Percentiles rank a stretch among this genome's conserved stretches.
These are phyloP conservation scores for Pseudogymnoascus sp. DNA, from an alignment of 2,329 filamentous ascomycete genomes.

Conservation along the genomic window DNA sequence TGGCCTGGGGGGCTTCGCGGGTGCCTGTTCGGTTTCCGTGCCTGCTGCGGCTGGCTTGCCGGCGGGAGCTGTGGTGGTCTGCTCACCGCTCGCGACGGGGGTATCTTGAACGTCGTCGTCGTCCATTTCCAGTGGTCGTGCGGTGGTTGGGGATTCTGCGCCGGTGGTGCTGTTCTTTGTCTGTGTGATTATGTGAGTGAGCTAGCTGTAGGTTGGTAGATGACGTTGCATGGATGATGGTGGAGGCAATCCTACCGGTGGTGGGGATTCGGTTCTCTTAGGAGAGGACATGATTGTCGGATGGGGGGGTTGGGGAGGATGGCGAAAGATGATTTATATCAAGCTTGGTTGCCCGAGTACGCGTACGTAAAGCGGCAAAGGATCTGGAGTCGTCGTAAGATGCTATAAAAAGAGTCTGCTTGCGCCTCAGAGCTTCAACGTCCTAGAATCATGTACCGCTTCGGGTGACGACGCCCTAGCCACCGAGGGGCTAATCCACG, in stretches of 20 bases:
- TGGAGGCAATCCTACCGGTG: background rate
- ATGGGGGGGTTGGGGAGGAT: background rate
- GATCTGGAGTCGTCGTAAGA: constrained; percentile 2
- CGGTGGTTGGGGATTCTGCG: constrained; percentile 59
- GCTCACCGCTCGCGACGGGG: constrained; percentile 30
- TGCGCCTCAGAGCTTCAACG: background rate
- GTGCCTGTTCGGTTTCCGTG: constrained; percentile 43
- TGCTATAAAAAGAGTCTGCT: background rate
- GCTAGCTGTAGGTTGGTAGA: constrained; percentile 12
- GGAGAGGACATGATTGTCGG: constrained; percentile 6
- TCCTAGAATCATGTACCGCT: constrained; percentile 4
- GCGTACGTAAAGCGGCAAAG: background rate
- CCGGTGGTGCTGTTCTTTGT: constrained; percentile 37
- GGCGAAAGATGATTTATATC: background rate
- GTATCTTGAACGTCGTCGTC: constrained; percentile 62
- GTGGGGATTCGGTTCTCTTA: constrained; percentile 10
- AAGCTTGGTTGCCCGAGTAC: background rate
- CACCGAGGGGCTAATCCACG: constrained; percentile 9
- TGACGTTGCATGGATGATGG: constrained; percentile 6
- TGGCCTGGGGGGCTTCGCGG: constrained; percentile 79
- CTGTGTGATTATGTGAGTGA: constrained; percentile 23
- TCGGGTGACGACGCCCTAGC: constrained; percentile 8
- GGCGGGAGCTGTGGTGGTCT: constrained; percentile 31
- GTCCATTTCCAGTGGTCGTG: constrained; percentile 56
- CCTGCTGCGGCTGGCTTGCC: constrained; percentile 35